Conservation (phyloP, 495 filamentous ascomycete genomes). For the Xylaria longipes region DNA sequence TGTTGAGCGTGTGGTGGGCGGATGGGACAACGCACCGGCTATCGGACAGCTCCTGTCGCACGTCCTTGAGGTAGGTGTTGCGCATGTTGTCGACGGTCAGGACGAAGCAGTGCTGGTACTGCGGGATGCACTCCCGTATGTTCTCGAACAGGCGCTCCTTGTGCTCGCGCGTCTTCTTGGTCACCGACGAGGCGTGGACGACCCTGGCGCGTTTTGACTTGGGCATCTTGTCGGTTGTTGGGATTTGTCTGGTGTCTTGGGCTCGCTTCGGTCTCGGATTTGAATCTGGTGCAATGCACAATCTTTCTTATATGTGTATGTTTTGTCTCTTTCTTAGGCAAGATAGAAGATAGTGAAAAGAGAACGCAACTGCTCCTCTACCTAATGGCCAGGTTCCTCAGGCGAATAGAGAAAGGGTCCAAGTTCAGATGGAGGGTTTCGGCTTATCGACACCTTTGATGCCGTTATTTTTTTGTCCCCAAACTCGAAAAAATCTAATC, state of each 20-base stretch:
- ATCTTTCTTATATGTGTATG: neutral
- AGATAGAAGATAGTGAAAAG: neutral
- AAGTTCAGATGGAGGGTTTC: neutral
- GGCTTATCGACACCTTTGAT: slow-evolving; percentile 10
- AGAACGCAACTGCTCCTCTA: neutral
- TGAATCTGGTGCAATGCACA: slow-evolving; percentile 1
- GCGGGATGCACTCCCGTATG: slow-evolving; percentile 82
- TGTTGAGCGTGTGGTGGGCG: neutral
- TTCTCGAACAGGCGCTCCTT: slow-evolving; percentile 86
- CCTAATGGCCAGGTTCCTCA: neutral
- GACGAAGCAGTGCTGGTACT: slow-evolving; percentile 90
- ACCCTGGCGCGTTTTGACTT: slow-evolving; percentile 92
- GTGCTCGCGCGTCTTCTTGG: slow-evolving; percentile 89
- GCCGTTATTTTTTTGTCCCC: slow-evolving; percentile 12
- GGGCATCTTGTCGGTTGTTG: slow-evolving; percentile 70
- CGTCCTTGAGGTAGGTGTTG: slow-evolving; percentile 94
- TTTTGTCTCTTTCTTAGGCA: neutral
- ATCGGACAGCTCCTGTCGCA: slow-evolving; percentile 81
- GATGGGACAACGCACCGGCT: slow-evolving; percentile 68
- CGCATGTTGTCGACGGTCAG: slow-evolving; percentile 98
- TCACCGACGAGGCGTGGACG: slow-evolving; percentile 85
- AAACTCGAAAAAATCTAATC: slow-evolving; percentile 34
- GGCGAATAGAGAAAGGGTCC: neutral
- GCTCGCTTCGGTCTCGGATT: neutral
- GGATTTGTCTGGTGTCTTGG: neutral